phyloP scores from a whole-genome alignment of 805 yeast species.

The Wickerhamiella vanderwaltii region DNA sequence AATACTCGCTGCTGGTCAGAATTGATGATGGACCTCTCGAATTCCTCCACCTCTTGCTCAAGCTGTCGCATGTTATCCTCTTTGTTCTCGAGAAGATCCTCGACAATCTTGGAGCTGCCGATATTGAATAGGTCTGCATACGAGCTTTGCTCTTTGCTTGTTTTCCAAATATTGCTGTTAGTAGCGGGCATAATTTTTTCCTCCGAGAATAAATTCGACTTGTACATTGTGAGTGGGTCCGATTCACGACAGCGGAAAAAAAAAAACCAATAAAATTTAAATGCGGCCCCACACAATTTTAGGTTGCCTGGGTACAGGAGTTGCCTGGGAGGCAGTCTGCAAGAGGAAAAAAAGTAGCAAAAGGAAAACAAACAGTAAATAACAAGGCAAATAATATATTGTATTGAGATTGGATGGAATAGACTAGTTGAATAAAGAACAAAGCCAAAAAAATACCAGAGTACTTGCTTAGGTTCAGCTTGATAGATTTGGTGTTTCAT shows the following conservation, averaged over 20 bases:
- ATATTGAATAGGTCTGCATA: conserved; percentile 1
- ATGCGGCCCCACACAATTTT: not conserved
- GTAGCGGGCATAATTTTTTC: not conserved
- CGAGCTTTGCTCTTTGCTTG: not conserved
- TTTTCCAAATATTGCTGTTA: not conserved
- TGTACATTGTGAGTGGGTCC: conserved; percentile 1
- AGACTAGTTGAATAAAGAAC: too few relatives aligned
- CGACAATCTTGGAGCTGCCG: conserved; percentile 3
- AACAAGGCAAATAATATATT: too few relatives aligned
- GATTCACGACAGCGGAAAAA: not conserved
- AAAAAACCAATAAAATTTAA: too few relatives aligned
- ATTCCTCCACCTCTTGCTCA: not conserved
- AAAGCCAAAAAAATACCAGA: too few relatives aligned
- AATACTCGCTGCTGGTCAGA: not conserved
- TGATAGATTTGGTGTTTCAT: too few relatives aligned
- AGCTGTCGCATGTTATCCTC: conserved; percentile 1
- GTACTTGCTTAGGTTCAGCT: too few relatives aligned
- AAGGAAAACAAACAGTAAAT: too few relatives aligned
- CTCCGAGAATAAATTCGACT: conserved; percentile 4
- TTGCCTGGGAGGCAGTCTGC: too few relatives aligned
- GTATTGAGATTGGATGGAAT: too few relatives aligned
- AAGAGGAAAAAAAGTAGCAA: too few relatives aligned
- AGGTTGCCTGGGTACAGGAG: too few relatives aligned
- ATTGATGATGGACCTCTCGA: conserved; percentile 3
- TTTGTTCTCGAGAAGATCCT: not conserved